Evolutionary conservation across 345 rosid species (phyloP), one percentile per base, ranked within the genome.

Genomic region (Syzygium aromaticum): DNA sequence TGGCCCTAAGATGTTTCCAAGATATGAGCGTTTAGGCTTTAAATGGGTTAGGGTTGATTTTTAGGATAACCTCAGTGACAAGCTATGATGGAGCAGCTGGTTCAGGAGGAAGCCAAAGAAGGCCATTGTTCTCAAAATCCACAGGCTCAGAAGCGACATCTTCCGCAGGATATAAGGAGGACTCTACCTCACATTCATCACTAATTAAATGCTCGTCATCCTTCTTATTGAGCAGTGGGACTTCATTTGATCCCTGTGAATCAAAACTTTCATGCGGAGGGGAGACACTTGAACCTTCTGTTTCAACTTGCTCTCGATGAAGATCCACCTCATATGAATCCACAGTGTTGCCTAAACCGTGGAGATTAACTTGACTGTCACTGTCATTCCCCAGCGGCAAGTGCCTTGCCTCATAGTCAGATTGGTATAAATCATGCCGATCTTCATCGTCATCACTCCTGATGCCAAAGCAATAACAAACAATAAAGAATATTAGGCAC

Each of bases 41-140:
- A 33, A 21, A 22, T 11, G 46, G 46, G 21, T 33, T 4, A 33
- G 25, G 80, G 46, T 49, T 33, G 49, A 88, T 98, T 93, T 94
- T 98, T n/a, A n/a, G n/a, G n/a, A n/a, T n/a, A n/a, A n/a, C n/a
- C n/a, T n/a, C n/a, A n/a, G n/a, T n/a, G n/a, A n/a, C n/a, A n/a
- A n/a, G n/a, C n/a, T n/a, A n/a, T n/a, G n/a, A n/a, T n/a, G n/a
- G n/a, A n/a, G n/a, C n/a, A n/a, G n/a, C 99, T 88, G 99, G 99
- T 85, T 96, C 99, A 87, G 98, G 99, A 73, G 99, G 99, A 56
- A 95, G 94, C 99, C 99, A 98, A 87, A 98, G 95, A 84, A 91
- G 77, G 85, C 95, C 96, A 91, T 93, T 94, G 86, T 95, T 94
- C 92, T 98, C 99, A 87, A 98, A 96, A 92, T 98, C 99, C 78